Base-by-base conservation (phyloP, 139 green algal genomes). In the Chlorella sp. region DNA sequence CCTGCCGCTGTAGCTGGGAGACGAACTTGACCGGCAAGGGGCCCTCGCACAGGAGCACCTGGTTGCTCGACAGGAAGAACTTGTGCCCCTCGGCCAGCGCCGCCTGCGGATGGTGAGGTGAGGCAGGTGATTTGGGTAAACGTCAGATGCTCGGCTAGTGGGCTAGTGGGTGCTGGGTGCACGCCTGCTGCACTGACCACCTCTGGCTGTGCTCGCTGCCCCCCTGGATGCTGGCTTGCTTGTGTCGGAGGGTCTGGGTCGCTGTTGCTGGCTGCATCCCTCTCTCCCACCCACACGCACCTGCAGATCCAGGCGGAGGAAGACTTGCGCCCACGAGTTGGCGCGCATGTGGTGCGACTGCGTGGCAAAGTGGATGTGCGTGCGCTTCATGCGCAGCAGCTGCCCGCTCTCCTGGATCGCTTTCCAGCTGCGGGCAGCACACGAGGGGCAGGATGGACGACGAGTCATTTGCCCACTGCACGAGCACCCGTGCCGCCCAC, bases 321-420 rank as follows among this genome's bases (percentile, higher is more conserved):
- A 55, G 14, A 85, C 70, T 29, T 71, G 72, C 0, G 83, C 86
- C 86, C 86, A 91, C 5, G 73, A 77, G 77, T 90, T 88, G 17
- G 20, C 74, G 0, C 88, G 79, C 72, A 91, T 51, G 51, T 88
- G 80, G 10, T 74, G 61, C 1, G 78, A 73, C 69, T 74, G 36
- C 2, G 82, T 87, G n/a, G 88, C 86, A 76, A 93, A 91, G 75
- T 93, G 88, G 35, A 93, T 88, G 75, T 93, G 88, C 20, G 80
- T 89, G 49, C 85, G 77, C n/a, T 66, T 70, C 84, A 91, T 93
- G 27, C 77, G 74, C 24, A 72, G 66, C 33, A 93, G 80, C 62
- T 84, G 66, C 0, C 84, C 86, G 33, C 77, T 81, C 0, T 64
- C 31, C 71, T 89, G 79, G 23, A 93, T 93, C 22, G 70, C 76